A percentile compares a stretch with the other conserved stretches of the same genome.
phyloP scores from a whole-genome alignment of 2,329 filamentous ascomycete genomes.

The Proliferodiscus dingleyae region DNA sequence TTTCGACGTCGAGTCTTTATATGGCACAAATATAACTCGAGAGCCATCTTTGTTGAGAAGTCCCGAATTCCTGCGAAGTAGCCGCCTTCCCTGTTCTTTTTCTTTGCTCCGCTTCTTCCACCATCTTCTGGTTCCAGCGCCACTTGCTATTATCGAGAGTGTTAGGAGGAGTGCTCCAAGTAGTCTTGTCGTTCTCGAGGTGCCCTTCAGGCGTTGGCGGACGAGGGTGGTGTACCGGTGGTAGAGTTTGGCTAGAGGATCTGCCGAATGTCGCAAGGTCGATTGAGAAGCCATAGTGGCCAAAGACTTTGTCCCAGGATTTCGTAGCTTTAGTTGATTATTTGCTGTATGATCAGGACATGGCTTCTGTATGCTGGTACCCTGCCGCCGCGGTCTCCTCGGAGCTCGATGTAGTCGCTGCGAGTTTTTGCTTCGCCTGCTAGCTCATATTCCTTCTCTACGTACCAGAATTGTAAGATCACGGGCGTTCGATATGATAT shows the following conservation, averaged over 20 bases:
- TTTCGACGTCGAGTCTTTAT: slow-evolving; percentile 81
- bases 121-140: slow-evolving; percentile 74
- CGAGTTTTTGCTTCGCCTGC: too few relatives aligned
- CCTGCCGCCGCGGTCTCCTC: too few relatives aligned
- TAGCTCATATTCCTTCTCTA: too few relatives aligned
- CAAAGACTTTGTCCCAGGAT: neutral
- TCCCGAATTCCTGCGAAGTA: slow-evolving; percentile 88
- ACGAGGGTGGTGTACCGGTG: slow-evolving; percentile 53
- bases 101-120: slow-evolving; percentile 71
- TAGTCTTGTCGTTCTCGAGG: slow-evolving; percentile 67
- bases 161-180: slow-evolving; percentile 72
- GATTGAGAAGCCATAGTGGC: slow-evolving; percentile 77
- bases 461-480: too few relatives aligned
- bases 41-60: slow-evolving; percentile 92
- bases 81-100: slow-evolving; percentile 72
- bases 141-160: slow-evolving; percentile 71
- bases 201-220: slow-evolving; percentile 51
- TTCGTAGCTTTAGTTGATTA: neutral
- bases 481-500: too few relatives aligned
- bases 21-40: slow-evolving; percentile 90
- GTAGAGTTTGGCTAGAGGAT: slow-evolving; percentile 60
- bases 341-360: slow-evolving; percentile 1
- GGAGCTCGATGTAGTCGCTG: too few relatives aligned
- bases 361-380: neutral
- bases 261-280: slow-evolving; percentile 66